Conservation (phyloP, 1,284 basidiomycete genomes). For the Pseudozyma thailandica region DNA sequence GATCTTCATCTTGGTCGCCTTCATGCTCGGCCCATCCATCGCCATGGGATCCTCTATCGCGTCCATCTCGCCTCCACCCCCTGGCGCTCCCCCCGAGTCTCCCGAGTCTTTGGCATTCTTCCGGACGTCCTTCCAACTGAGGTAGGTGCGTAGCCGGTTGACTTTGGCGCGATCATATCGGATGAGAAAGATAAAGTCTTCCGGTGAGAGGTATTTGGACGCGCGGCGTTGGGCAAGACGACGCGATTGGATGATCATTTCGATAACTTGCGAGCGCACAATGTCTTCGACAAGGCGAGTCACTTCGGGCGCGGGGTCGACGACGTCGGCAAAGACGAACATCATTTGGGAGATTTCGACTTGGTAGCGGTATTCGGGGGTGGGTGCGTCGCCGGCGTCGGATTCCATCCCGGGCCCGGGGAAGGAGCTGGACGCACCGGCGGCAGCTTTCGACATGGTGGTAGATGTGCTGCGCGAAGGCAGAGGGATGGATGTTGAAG, state of each 20-base stretch:
- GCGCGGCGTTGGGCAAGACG: conserved; percentile 82
- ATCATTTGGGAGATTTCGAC: conserved; percentile 88
- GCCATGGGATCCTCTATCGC: conserved; percentile 35
- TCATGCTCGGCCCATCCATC: conserved; percentile 71
- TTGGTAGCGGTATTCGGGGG: conserved; percentile 58
- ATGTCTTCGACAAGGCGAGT: conserved; percentile 94
- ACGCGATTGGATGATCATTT: conserved; percentile 90
- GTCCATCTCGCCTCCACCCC: conserved; percentile 32
- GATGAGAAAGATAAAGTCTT: conserved; percentile 96
- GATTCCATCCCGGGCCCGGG: conserved; percentile 13
- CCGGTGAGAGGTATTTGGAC: conserved; percentile 85
- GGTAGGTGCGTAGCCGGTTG: conserved; percentile 88
- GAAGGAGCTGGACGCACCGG: conserved; percentile 8
- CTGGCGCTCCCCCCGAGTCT: conserved; percentile 74
- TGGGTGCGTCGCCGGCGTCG: conserved; percentile 16
- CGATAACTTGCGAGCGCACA: conserved; percentile 89
- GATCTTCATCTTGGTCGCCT: conserved; percentile 91
- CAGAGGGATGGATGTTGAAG: background rate
- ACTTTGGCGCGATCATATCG: conserved; percentile 94
- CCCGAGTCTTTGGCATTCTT: conserved; percentile 86
- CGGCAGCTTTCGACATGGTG: conserved; percentile 31
- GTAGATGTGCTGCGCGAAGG: background rate
- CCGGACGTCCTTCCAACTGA: conserved; percentile 98
- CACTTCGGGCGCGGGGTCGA: conserved; percentile 86
- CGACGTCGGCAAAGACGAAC: conserved; percentile 96